Percentiles rank a stretch among this genome's conserved stretches.
These are phyloP conservation scores for Xylaria nigripes DNA, from an alignment of 495 filamentous ascomycete species.

Conservation along the genomic window DNA sequence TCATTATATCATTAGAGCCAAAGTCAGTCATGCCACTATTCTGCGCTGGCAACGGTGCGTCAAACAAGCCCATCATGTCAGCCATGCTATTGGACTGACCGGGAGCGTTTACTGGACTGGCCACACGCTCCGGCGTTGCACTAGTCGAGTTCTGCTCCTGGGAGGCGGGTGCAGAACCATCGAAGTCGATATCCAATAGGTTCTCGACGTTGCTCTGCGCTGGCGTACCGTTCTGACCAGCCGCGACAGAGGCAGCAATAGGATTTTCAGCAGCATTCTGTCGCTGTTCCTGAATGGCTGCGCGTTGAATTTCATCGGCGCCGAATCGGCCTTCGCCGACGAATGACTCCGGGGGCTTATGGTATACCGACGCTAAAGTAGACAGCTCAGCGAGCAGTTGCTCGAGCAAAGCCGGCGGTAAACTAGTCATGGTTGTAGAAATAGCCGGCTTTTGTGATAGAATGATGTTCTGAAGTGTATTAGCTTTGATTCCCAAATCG, in stretches of 20 bases:
- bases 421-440: constrained; percentile 80
- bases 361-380: constrained; percentile 97
- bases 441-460: constrained; percentile 93
- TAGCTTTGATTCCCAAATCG: constrained; percentile 7
- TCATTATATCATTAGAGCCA: constrained; percentile 59
- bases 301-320: constrained; percentile 87
- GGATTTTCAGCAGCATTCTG: constrained; percentile 91
- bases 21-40: constrained; percentile 20
- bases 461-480: constrained; percentile 60
- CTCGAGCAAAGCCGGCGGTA: constrained; percentile 76
- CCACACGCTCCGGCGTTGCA: constrained; percentile 73
- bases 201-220: constrained; percentile 82
- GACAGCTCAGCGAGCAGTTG: constrained; percentile 82
- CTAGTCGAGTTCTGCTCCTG: constrained; percentile 64
- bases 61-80: constrained; percentile 84
- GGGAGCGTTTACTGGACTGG: constrained; percentile 47
- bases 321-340: constrained; percentile 90
- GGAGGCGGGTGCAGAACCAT: constrained; percentile 84
- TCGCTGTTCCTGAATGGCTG: constrained; percentile 92
- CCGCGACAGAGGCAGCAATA: constrained; percentile 74
- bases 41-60: constrained; percentile 34
- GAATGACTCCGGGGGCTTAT: constrained; percentile 95
- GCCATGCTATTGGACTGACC: constrained; percentile 56
- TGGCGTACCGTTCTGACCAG: constrained; percentile 51
- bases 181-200: constrained; percentile 95